Conservation (phyloP, 2,329 filamentous ascomycete genomes). For the Geosmithia flava region DNA sequence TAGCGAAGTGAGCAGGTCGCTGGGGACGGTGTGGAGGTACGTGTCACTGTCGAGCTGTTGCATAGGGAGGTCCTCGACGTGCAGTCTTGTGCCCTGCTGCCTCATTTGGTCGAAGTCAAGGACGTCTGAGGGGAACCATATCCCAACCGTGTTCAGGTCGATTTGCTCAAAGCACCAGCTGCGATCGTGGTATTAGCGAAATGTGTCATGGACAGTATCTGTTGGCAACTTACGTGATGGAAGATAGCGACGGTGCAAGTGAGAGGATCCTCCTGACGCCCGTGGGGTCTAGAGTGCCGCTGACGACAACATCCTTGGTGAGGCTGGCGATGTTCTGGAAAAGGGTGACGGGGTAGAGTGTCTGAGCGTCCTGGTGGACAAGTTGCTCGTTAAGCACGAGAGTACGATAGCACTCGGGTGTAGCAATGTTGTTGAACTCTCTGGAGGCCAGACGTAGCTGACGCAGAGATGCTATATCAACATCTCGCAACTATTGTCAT, state of each 20-base stretch:
- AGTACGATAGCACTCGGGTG: conserved; percentile 27
- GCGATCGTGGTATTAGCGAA: neutral
- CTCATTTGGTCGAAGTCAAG: conserved; percentile 17
- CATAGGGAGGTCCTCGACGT: conserved; percentile 28
- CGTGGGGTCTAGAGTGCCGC: conserved; percentile 24
- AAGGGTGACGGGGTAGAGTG: conserved; percentile 14
- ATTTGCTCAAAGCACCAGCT: conserved; percentile 26
- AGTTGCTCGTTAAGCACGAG: conserved; percentile 24
- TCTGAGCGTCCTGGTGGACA: conserved; percentile 18
- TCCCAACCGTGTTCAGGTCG: conserved; percentile 11
- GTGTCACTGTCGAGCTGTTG: conserved; percentile 18
- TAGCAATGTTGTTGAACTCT: conserved; percentile 26
- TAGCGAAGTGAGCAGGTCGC: conserved; percentile 24
- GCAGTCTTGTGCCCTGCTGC: conserved; percentile 16
- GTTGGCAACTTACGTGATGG: conserved; percentile 1
- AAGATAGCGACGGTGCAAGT: neutral
- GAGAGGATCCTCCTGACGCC: conserved; percentile 20
- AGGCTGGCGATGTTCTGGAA: conserved; percentile 21
- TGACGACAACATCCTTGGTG: conserved; percentile 26
- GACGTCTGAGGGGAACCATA: conserved; percentile 26
- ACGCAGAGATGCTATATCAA: conserved; percentile 19
- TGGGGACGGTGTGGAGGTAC: conserved; percentile 25
- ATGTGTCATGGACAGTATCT: neutral
- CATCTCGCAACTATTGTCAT: conserved; percentile 21
- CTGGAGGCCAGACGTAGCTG: conserved; percentile 23